A percentile compares a stretch with the other conserved stretches of the same genome.
Evolutionary conservation across 1,139 yeast genomes (phyloP).

Genomic region (Hemisphaericaspora lyxosophila): DNA sequence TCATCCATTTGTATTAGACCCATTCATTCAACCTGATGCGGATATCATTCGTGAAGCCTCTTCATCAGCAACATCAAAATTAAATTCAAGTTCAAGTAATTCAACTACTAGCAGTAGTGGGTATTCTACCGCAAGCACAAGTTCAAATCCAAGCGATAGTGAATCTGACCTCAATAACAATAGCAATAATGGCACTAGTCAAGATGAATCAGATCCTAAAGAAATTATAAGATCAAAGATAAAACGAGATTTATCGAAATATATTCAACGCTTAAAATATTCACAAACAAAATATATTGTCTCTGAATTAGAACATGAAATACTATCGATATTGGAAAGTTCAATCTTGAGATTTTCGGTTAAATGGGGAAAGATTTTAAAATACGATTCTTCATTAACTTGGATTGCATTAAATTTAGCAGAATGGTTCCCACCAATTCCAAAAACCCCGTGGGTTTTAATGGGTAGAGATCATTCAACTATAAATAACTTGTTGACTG

Average conservation of each 20-base stretch:
- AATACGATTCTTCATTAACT: slow-evolving; percentile 77
- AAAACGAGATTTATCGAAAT: slow-evolving; percentile 52
- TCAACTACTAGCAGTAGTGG: background rate
- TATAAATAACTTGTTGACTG: slow-evolving; percentile 30
- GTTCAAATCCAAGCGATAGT: background rate
- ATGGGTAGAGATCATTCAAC: slow-evolving; percentile 38
- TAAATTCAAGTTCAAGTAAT: slow-evolving; percentile 1
- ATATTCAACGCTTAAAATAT: slow-evolving; percentile 44
- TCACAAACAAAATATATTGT: slow-evolving; percentile 16
- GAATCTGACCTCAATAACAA: background rate
- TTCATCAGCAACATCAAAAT: slow-evolving; percentile 8
- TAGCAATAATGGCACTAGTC: slow-evolving; percentile 11
- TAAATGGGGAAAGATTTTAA: slow-evolving; percentile 78
- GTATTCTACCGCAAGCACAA: background rate
- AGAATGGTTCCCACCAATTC: slow-evolving; percentile 80
- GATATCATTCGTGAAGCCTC: slow-evolving; percentile 16
- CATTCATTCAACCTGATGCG: slow-evolving; percentile 63
- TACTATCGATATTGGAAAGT: slow-evolving; percentile 58
- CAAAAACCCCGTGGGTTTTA: slow-evolving; percentile 44
- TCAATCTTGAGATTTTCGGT: slow-evolving; percentile 63
- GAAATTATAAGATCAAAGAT: slow-evolving; percentile 36
- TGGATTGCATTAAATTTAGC: slow-evolving; percentile 90
- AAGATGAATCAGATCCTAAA: slow-evolving; percentile 13
- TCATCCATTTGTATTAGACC: slow-evolving; percentile 82
- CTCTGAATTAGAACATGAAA: slow-evolving; percentile 46